A percentile compares a stretch with the other conserved stretches of the same genome.
Evolutionary conservation across 1,139 yeast species (phyloP).

Genomic region (Hyphopichia fennica): DNA sequence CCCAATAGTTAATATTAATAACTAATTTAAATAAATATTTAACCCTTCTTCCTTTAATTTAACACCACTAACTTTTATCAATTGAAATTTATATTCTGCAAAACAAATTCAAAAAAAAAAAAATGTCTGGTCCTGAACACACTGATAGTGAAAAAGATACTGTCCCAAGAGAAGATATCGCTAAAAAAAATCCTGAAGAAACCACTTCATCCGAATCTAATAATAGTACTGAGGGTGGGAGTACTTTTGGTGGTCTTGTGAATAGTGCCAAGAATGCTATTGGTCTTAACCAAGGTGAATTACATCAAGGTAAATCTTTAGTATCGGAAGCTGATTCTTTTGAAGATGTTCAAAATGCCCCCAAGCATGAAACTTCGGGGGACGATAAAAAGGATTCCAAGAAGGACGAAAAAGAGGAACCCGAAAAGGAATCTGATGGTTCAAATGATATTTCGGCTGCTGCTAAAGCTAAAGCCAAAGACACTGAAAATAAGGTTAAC

Average conservation of each 20-base stretch:
- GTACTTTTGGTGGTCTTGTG: neutral
- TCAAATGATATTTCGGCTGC: neutral
- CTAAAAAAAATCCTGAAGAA: neutral
- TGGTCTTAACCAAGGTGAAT: neutral
- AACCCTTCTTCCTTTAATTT: too few species aligned
- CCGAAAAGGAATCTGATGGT: neutral
- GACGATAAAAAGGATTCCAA: constrained; percentile 1
- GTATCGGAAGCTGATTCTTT: neutral
- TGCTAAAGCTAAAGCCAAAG: neutral
- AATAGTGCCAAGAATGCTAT: neutral
- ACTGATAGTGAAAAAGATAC: neutral
- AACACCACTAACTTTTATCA: neutral
- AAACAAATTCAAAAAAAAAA: neutral
- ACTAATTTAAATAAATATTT: too few species aligned
- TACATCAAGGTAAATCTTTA: neutral
- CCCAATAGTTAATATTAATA: too few species aligned
- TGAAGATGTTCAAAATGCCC: neutral
- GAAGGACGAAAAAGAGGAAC: neutral
- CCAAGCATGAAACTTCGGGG: neutral
- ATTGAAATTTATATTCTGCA: neutral
- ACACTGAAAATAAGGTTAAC: neutral
- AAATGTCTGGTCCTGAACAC: neutral
- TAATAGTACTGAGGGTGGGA: neutral
- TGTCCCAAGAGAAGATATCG: constrained; percentile 1
- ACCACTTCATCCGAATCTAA: neutral